Base-by-base conservation (phyloP, 176 grass and related monocot genomes). In the Oryza coarctata region DNA sequence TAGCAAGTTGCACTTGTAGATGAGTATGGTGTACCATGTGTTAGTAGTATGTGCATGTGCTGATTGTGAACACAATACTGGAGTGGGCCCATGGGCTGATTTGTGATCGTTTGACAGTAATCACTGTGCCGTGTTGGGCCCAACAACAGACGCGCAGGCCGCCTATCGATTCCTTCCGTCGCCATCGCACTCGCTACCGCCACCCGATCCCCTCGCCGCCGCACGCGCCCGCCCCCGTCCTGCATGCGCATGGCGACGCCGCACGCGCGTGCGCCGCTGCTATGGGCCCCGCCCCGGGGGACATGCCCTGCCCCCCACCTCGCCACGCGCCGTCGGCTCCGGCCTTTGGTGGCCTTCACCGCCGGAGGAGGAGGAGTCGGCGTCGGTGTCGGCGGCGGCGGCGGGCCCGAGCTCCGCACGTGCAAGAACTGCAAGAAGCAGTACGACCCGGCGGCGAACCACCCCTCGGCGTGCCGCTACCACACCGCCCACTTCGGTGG, bases 341-440 rank as follows among this genome's bases (percentile, higher is more conserved):
- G 33, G 1, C 26, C 43, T 14, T 5, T 22, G 27, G 63, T 57
- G 31, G 34, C 65, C 27, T 23, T 34, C 52, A 70, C 34, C 50
- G 63, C 74, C 52, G 61, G 67, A 5, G 81, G 33, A 4, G 47
- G 84, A n/a, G n/a, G n/a, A 20, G 58, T 61, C 7, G 81, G 43
- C 14, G 79, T 60, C 4, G 44, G 84, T 26, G 58, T 61, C 7
- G 81, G 35, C 11, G 83, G 61, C 40, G 38, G 65, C 0, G 34
- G 65, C 5, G 31, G 34, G 49, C 63, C 68, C 13, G 55, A 75
- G 65, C 77, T 91, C 23, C 87, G 86, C 75, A 97, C 94, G 40
- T 97, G 94, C 91, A 93, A 86, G 91, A 97, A 86, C 36, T 97
- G 94, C 88, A 97, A 97, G 84, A 62, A 73, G 68, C 94, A 89